Evolutionary conservation across 495 filamentous ascomycete species (phyloP), one percentile per base, ranked within the genome.

Genomic region (Thermochaetoides thermophila): DNA sequence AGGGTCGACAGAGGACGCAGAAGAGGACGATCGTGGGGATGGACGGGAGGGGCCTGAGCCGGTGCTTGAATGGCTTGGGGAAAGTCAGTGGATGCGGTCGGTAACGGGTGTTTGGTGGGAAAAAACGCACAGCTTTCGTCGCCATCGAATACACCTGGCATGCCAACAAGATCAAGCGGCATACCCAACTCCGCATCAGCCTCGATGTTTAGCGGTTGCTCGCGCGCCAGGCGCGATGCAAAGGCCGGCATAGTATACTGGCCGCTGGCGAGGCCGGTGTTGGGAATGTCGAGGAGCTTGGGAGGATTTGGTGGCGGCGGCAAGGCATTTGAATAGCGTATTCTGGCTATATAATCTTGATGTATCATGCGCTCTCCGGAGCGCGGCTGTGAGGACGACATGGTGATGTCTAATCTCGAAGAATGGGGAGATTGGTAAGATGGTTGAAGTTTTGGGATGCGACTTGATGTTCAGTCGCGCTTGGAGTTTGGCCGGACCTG

Each of bases 141-240:
- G 34, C 86, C 86, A 42, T 96, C 73, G 50, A 96, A 94, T 27
- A 96, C 72, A 1, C 85, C 81, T 5, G 91, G 91, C 55, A 96
- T 77, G 42, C 91, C 89, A 27, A 95, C 78, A 27, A 97, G 61
- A 53, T 97, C 87, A 53, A 97, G 74, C 24, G 83, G 84, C 87
- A 97, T 95, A 22, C 91, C 89, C 37, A 94, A 73, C 62, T 96
- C 91, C 13, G 85, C 86, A 72, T 97, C 91, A 14, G 85, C 84
- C 55, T 96, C 89, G 32, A 97, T 85, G 40, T 92, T 94, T 4
- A 91, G 61, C n/a, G 85, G 75, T 59, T 96, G 86, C 40, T 91
- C 83, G 42, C 85, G 68, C 1, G 82, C 82, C 38, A 97, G 57
- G 32, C 82, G 76, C 19, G 84, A 86, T 16, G 84, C 81, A 60